Percentiles rank a stretch among this genome's conserved stretches.
phyloP scores from a whole-genome alignment of 306 rosid genomes.

The Hippophae rhamnoides region DNA sequence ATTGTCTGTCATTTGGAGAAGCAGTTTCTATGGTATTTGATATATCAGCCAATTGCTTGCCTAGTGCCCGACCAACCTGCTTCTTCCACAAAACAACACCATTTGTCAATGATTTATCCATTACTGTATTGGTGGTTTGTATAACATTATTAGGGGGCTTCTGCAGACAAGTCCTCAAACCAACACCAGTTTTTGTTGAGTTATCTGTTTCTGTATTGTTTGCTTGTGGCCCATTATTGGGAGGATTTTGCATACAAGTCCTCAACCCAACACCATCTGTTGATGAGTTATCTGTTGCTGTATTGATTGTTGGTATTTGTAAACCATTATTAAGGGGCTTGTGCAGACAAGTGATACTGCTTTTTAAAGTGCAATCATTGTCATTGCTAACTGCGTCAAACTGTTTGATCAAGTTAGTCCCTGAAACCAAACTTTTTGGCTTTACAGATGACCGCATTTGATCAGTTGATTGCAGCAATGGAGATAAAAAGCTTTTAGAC shows the following conservation, averaged over 20 bases:
- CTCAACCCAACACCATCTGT: neutral
- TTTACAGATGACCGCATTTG: slow-evolving; percentile 28
- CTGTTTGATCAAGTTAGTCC: slow-evolving; percentile 51
- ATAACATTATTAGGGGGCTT: slow-evolving; percentile 14
- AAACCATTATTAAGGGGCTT: slow-evolving; percentile 20
- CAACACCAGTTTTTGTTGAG: slow-evolving; percentile 1
- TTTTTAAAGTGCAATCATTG: slow-evolving; percentile 19
- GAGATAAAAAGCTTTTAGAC: slow-evolving; percentile 34
- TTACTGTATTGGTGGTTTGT: slow-evolving; percentile 10
- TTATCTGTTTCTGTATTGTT: slow-evolving; percentile 12
- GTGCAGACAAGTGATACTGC: slow-evolving; percentile 26
- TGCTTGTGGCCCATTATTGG: slow-evolving; percentile 9
- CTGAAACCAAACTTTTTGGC: slow-evolving; percentile 28
- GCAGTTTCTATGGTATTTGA: slow-evolving; percentile 39
- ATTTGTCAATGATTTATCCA: slow-evolving; percentile 23
- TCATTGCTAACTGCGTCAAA: slow-evolving; percentile 59
- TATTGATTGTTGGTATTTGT: slow-evolving; percentile 8
- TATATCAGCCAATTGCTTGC: slow-evolving; percentile 51
- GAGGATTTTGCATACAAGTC: slow-evolving; percentile 25
- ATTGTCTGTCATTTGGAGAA: slow-evolving; percentile 23
- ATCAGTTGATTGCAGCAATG: slow-evolving; percentile 31
- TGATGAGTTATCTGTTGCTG: slow-evolving; percentile 18
- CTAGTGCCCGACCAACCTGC: slow-evolving; percentile 24
- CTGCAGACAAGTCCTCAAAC: slow-evolving; percentile 16
- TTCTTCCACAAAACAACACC: slow-evolving; percentile 25